phyloP scores from a whole-genome alignment of 2,329 filamentous ascomycete genomes.

The Aspergillus pseudoglaucus region DNA sequence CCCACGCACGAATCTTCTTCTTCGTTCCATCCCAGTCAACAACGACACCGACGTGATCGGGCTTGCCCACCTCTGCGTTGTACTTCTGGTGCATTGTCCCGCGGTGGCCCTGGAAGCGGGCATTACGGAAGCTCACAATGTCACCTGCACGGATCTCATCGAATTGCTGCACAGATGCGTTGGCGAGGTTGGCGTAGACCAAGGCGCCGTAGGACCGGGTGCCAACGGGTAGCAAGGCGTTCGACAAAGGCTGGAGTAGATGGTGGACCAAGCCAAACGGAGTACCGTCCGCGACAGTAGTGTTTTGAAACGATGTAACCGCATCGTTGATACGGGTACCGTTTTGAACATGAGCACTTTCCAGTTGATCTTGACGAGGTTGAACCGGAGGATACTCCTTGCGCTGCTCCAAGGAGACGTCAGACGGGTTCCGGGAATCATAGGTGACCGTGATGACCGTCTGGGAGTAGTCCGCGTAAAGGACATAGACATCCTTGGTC shows the following conservation, averaged over 20 bases:
- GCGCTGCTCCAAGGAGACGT: slow-evolving; percentile 72
- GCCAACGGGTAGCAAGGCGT: slow-evolving; percentile 77
- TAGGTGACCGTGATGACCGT: slow-evolving; percentile 78
- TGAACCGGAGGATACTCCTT: slow-evolving; percentile 77
- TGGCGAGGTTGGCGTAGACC: slow-evolving; percentile 91
- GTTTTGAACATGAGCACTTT: slow-evolving; percentile 73
- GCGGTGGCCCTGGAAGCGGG: slow-evolving; percentile 90
- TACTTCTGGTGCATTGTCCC: slow-evolving; percentile 96
- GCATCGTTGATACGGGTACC: slow-evolving; percentile 70
- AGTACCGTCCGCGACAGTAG: slow-evolving; percentile 75
- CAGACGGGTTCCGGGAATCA: slow-evolving; percentile 65
- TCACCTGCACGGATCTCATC: slow-evolving; percentile 93
- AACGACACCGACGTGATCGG: slow-evolving; percentile 81
- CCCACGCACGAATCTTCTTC: slow-evolving; percentile 94
- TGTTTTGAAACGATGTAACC: slow-evolving; percentile 66
- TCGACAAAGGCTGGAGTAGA: slow-evolving; percentile 64
- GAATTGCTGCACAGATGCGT: slow-evolving; percentile 80
- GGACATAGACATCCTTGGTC: slow-evolving; percentile 74
- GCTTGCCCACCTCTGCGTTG: slow-evolving; percentile 77
- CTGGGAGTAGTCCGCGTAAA: slow-evolving; percentile 95
- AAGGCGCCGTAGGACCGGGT: slow-evolving; percentile 82
- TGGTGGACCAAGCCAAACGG: slow-evolving; percentile 72
- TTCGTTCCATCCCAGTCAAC: slow-evolving; percentile 97
- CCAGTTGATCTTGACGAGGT: slow-evolving; percentile 87
- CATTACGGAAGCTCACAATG: slow-evolving; percentile 86